Evolutionary conservation across 169 alveolate species (phyloP).

Genomic region (Plasmodium cynomolgi): DNA sequence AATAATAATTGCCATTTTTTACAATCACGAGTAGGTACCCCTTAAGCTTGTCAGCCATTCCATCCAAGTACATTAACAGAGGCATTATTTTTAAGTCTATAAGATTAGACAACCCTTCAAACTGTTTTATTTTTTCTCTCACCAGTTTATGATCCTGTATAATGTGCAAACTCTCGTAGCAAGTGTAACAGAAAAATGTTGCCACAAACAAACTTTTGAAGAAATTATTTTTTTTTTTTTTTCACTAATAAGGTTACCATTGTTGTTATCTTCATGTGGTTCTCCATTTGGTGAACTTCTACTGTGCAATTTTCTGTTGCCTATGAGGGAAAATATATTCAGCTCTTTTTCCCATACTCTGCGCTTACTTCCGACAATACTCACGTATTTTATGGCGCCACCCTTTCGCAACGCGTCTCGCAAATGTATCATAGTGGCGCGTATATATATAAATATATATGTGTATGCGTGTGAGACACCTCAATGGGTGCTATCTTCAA

Average conservation of each 20-base stretch:
- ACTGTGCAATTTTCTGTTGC: not conserved
- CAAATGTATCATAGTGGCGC: not conserved
- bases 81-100: conserved; percentile 25
- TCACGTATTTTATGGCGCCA: not conserved
- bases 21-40: not conserved
- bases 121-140: not conserved
- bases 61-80: conserved; percentile 3
- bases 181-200: conserved; percentile 17
- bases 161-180: conserved; percentile 28
- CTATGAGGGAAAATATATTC: not conserved
- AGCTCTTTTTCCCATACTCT: not conserved
- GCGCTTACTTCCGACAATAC: not conserved
- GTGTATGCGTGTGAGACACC: not conserved
- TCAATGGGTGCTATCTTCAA: not conserved
- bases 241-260: not conserved
- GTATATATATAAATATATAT: not conserved
- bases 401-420: not conserved
- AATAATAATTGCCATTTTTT: not conserved
- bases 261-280: not conserved
- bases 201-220: not conserved
- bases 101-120: not conserved
- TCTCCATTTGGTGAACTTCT: not conserved
- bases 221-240: conserved; percentile 7
- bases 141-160: not conserved
- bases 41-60: not conserved